Base-by-base conservation (phyloP, 2,329 filamentous ascomycete genomes). In the Teratosphaeria epicoccoides region DNA sequence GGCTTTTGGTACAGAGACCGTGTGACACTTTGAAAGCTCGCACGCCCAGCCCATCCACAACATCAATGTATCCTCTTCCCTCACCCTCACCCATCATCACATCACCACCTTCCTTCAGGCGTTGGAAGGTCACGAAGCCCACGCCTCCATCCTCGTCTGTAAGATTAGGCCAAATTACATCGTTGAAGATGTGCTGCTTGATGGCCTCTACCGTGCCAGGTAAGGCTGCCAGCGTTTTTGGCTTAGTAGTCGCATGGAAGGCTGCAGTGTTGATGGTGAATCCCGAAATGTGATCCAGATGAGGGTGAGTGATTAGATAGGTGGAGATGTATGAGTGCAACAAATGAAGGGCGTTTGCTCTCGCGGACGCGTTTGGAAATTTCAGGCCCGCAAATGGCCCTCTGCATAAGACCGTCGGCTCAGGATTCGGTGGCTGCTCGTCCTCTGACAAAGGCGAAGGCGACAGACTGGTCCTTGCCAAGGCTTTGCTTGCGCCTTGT, bases 121-220 rank as follows among this genome's bases (percentile, higher is more conserved):
- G 81, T 66, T 89, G 84, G 61, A 95, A 97, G 0, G 88, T 95
- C 28, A 98, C 82, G 24, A 98, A 77, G 0, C 93, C 93, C 3
- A 90, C 90, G 23, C 93, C 93, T 28, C 90, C 89, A 66, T 95
- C 93, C 70, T 98, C 93, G 63, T 98, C 91, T 0, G 88, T 94
- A 37, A 98, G 73, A 60, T 98, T 98, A 0, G 93, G 93, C 93
- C 93, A 98, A 50, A 97, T 95, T 52, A 95, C 75, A 63, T 96
- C 94, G 70, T 98, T 98, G 74, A 98, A 98, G 54, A 98, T 88
- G 69, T 98, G 90, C 0, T 77, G 82, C 67, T 95, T 97, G 69
- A 98, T 84, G 0, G 91, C 90, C 45, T 88, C 79, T 49, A 98
- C 90, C n/a, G 91, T 95, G 24, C 82, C 84, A 0, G 90, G 88